These are phyloP conservation scores for Apophysomyces trapeziformis DNA, from an alignment of 371 early-diverging fungal genomes.

Conservation along the genomic window DNA sequence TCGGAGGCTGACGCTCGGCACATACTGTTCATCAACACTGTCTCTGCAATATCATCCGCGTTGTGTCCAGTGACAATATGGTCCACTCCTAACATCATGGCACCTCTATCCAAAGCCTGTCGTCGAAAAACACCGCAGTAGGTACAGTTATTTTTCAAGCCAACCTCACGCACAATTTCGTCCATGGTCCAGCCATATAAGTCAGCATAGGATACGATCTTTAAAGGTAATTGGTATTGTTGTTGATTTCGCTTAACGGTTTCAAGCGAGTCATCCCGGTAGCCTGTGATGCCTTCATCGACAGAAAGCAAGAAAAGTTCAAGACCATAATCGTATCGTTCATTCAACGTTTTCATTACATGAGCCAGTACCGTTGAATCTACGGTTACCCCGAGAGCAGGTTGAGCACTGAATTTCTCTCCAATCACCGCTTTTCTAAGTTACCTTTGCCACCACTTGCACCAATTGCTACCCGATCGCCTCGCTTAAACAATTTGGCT, in stretches of 20 bases:
- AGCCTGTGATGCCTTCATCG: conserved; percentile 99
- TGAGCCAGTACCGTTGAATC: conserved; percentile 99
- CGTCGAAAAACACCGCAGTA: conserved; percentile 99
- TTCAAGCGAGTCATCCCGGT: conserved; percentile 98
- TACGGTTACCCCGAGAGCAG: conserved; percentile 20
- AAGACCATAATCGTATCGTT: conserved; percentile 93
- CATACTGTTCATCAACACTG: conserved; percentile 98
- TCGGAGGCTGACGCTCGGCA: background rate
- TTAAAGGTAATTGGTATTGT: conserved; percentile 92
- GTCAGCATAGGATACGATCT: conserved; percentile 95
- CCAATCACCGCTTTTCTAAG: background rate
- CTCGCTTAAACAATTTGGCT: conserved; percentile 84
- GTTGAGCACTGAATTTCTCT: no score
- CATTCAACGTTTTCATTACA: conserved; percentile 95
- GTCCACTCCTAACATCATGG: conserved; percentile 87
- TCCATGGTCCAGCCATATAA: conserved; percentile 99
- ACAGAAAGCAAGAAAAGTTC: conserved; percentile 94
- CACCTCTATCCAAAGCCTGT: conserved; percentile 98
- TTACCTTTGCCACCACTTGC: conserved; percentile 98
- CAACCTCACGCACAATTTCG: conserved; percentile 93
- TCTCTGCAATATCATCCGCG: conserved; percentile 99
- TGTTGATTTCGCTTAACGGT: conserved; percentile 96
- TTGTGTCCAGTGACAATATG: conserved; percentile 99
- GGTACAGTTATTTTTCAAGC: conserved; percentile 98
- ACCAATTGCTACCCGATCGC: conserved; percentile 96